phyloP scores from a whole-genome alignment of 106 monocot species.

The Dendrobium catenatum region DNA sequence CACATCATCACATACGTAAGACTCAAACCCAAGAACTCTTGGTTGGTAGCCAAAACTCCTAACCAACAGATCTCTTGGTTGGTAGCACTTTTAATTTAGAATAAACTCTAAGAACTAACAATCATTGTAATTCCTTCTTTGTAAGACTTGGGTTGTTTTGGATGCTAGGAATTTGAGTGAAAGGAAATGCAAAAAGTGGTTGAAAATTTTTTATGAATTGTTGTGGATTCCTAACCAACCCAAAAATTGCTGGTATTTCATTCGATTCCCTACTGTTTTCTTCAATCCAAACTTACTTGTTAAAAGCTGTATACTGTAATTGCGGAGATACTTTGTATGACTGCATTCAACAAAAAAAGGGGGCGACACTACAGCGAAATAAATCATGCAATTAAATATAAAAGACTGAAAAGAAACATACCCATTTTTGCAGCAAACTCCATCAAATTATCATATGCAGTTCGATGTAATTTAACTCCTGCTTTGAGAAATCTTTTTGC shows the following conservation, averaged over 20 bases:
- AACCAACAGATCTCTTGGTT: no score
- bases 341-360: neutral
- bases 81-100: no score
- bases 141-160: no score
- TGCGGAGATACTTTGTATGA: neutral
- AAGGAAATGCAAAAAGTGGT: neutral
- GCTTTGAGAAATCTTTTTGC: constrained; percentile 67
- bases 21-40: no score
- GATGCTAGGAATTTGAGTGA: no score
- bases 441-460: constrained; percentile 89
- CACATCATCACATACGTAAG: no score
- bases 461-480: constrained; percentile 67
- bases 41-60: no score
- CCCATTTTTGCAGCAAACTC: constrained; percentile 92
- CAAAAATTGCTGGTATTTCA: neutral
- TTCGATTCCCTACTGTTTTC: neutral
- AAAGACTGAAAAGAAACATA: constrained; percentile 13
- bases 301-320: neutral
- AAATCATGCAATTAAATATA: neutral
- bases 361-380: neutral
- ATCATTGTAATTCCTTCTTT: no score
- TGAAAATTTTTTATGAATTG: neutral
- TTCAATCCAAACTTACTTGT: neutral
- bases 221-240: neutral
- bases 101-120: no score